Conservation (phyloP, 768 basidiomycete genomes). For the Collybia sordida region DNA sequence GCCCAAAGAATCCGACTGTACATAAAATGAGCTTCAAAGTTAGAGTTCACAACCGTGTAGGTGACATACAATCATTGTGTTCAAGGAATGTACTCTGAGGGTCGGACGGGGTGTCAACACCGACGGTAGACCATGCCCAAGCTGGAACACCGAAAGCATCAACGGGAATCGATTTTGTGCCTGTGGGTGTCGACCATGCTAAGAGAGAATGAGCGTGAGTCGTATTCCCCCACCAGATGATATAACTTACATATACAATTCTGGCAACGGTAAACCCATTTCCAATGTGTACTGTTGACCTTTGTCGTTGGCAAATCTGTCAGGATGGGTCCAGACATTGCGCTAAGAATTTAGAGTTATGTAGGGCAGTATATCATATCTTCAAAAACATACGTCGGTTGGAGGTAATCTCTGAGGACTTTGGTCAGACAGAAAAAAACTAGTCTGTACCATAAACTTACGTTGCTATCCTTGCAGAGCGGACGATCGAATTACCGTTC, state of each 20-base stretch:
- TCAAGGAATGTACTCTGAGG: slow-evolving; percentile 52
- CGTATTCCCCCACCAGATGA: too few species aligned
- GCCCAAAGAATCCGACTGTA: slow-evolving; percentile 60
- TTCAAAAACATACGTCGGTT: slow-evolving; percentile 40
- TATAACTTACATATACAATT: slow-evolving; percentile 54
- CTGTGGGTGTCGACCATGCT: slow-evolving; percentile 39
- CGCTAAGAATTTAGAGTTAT: slow-evolving; percentile 21
- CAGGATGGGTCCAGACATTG: slow-evolving; percentile 48
- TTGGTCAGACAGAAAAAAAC: slow-evolving; percentile 4
- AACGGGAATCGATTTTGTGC: slow-evolving; percentile 38
- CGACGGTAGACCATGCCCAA: slow-evolving; percentile 46
- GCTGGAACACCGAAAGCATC: slow-evolving; percentile 40
- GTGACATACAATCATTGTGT: slow-evolving; percentile 61
- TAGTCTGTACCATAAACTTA: slow-evolving; percentile 27
- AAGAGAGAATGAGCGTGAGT: neutral
- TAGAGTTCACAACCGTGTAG: neutral
- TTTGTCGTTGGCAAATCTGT: slow-evolving; percentile 49
- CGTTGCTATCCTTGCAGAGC: slow-evolving; percentile 54
- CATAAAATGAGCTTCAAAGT: slow-evolving; percentile 1
- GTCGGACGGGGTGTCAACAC: slow-evolving; percentile 49
- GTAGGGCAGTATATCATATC: neutral
- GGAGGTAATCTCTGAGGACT: slow-evolving; percentile 43
- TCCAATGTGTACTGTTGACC: slow-evolving; percentile 64
- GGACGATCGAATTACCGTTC: slow-evolving; percentile 49
- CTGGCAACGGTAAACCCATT: slow-evolving; percentile 70